A percentile compares a stretch with the other conserved stretches of the same genome.
These are phyloP conservation scores for Orbilia quercus DNA, from an alignment of 2,329 filamentous ascomycete genomes.

Conservation along the genomic window DNA sequence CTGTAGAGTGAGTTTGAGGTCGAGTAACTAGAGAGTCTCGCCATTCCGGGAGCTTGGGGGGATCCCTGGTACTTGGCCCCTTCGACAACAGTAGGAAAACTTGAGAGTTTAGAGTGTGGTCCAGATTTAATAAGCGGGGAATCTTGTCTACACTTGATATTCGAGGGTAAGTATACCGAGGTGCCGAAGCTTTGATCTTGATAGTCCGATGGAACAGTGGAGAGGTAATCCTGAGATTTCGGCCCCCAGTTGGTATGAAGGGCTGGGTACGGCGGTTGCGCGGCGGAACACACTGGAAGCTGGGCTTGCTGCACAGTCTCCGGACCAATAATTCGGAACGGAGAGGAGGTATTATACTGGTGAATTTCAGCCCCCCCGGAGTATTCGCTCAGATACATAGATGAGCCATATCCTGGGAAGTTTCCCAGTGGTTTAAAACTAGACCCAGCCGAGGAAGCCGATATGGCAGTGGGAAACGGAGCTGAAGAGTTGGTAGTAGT, in stretches of 20 bases:
- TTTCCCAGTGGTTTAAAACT: not conserved
- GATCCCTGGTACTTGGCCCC: too few relatives aligned
- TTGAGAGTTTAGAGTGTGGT: too few relatives aligned
- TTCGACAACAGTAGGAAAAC: too few relatives aligned
- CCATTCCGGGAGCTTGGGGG: too few relatives aligned
- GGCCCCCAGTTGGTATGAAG: not conserved
- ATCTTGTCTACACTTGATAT: too few relatives aligned
- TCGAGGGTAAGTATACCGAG: too few relatives aligned
- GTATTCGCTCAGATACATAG: not conserved
- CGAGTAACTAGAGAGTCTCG: too few relatives aligned
- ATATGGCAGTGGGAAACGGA: not conserved
- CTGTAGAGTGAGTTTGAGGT: too few relatives aligned
- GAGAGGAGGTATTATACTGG: not conserved
- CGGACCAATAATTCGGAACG: not conserved
- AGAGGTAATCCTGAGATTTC: not conserved
- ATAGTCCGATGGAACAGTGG: slow-evolving; percentile 6
- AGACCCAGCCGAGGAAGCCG: not conserved
- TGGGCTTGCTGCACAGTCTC: not conserved
- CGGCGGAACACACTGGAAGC: not conserved
- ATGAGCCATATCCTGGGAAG: not conserved
- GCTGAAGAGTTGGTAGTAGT: not conserved
- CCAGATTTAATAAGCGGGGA: too few relatives aligned
- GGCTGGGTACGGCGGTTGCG: not conserved
- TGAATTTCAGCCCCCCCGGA: not conserved
- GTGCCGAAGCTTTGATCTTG: too few relatives aligned